A percentile compares a stretch with the other conserved stretches of the same genome.
Conservation (phyloP, 2,329 filamentous ascomycete genomes). For the Coleophoma eucalyptorum region DNA sequence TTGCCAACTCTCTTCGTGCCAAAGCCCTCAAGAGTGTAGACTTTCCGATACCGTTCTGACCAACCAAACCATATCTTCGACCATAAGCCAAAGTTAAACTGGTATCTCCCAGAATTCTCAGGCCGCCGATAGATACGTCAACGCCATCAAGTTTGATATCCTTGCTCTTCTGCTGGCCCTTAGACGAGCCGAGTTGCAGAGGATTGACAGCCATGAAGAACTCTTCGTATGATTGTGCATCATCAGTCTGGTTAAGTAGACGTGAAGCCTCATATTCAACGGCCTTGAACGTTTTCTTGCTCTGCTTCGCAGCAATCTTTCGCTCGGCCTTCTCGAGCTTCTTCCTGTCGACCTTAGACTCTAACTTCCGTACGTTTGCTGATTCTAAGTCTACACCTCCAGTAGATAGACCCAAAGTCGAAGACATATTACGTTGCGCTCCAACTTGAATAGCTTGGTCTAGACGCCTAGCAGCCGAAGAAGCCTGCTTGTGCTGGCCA, state of each 20-base stretch:
- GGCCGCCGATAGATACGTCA: constrained; percentile 87
- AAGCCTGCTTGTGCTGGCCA: constrained; percentile 64
- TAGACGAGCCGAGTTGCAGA: constrained; percentile 71
- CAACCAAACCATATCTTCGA: constrained; percentile 92
- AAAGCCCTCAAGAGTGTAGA: constrained; percentile 90
- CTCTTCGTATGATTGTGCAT: constrained; percentile 92
- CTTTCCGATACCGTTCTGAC: constrained; percentile 99
- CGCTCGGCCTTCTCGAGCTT: constrained; percentile 98
- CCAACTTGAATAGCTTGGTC: constrained; percentile 95
- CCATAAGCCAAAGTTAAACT: constrained; percentile 87
- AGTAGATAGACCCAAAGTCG: constrained; percentile 82
- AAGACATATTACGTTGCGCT: constrained; percentile 92
- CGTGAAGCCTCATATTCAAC: constrained; percentile 96
- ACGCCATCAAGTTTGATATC: constrained; percentile 97
- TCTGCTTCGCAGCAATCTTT: constrained; percentile 97
- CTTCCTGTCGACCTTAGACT: constrained; percentile 96
- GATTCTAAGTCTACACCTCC: constrained; percentile 89
- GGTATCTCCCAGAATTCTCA: constrained; percentile 87
- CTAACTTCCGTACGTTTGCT: constrained; percentile 87
- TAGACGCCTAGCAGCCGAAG: constrained; percentile 75
- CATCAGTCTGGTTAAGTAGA: constrained; percentile 77
- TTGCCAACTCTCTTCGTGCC: constrained; percentile 87
- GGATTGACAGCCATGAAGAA: constrained; percentile 99
- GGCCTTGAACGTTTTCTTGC: constrained; percentile 97
- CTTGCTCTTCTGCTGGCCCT: constrained; percentile 84